Evolutionary conservation across 805 yeast species (phyloP), one percentile per base, ranked within the genome.

Genomic region (Saccharomyces mikatae): DNA sequence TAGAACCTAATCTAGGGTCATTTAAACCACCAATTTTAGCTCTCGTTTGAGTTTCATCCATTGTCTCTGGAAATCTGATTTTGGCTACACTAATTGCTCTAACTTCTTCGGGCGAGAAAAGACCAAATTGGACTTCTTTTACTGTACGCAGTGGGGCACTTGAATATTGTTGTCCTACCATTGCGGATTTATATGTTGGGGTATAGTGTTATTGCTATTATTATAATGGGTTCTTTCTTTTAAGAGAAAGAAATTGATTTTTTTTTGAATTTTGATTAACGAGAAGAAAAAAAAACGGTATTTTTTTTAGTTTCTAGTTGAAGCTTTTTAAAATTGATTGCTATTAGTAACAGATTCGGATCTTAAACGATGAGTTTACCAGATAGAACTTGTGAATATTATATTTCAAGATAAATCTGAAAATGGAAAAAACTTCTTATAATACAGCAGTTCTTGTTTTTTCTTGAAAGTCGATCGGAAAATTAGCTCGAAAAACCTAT

Each of bases 51-150:
- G 96, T 83, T 72, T 91, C 97, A 72, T 94, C 99, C 96, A 94
- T 94, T n/a, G 97, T 94, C 74, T 94, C 99, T 24, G 99, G 99
- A 67, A 87, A 94, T 73, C 92, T 97, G 67, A 94, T 89, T 70
- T 94, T 94, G 47, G 97, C 98, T 56, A 95, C 99, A 58, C 97
- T 89, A 62, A 94, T 91, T 50, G 98, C 97, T 73, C 97, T 87
- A 60, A 86, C 80, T 78, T 94, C 99, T 76, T 94, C 99, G 28
- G 99, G 99, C 30, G 98, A 90, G 59, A 94, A 82, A 65, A 94
- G 83, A 59, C 99, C 99, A 78, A 94, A 95, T 78, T 94, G 99
- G 69, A 91, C 97, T 80, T 94, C 99, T 75, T 91, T 92, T 59
- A 94, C 91, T 52, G 97, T 85, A 73, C 98, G 89, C 73, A 94